Percentiles rank a stretch among this genome's conserved stretches.
Evolutionary conservation across 768 basidiomycete species (phyloP).

Genomic region (Russula vinacea): DNA sequence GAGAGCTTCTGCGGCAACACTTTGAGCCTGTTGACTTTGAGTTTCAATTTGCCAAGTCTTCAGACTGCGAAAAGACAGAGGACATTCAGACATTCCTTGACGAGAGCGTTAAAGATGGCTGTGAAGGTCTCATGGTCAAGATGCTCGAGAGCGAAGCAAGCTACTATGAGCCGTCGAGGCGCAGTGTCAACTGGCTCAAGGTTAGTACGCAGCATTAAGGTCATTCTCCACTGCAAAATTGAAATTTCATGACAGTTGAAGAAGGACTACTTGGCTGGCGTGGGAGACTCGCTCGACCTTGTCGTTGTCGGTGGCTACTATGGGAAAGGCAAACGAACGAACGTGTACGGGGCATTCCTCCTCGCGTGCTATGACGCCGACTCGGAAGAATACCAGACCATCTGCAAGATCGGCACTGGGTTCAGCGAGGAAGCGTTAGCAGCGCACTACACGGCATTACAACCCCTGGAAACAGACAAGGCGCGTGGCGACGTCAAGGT

Average conservation of each 20-base stretch:
- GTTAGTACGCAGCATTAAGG: slow-evolving; percentile 41
- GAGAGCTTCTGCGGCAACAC: slow-evolving; percentile 71
- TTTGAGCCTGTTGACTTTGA: slow-evolving; percentile 83
- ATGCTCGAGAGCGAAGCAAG: slow-evolving; percentile 92
- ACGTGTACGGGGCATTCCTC: slow-evolving; percentile 96
- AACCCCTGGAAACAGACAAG: slow-evolving; percentile 68
- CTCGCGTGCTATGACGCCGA: slow-evolving; percentile 96
- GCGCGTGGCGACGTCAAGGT: slow-evolving; percentile 80
- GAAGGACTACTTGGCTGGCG: slow-evolving; percentile 95
- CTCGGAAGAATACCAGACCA: slow-evolving; percentile 91
- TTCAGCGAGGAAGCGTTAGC: slow-evolving; percentile 91
- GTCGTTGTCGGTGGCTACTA: slow-evolving; percentile 98
- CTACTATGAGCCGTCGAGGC: slow-evolving; percentile 91
- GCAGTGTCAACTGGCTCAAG: slow-evolving; percentile 98
- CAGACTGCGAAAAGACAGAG: slow-evolving; percentile 84
- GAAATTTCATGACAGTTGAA: slow-evolving; percentile 63
- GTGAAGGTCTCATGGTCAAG: slow-evolving; percentile 99
- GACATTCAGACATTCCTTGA: slow-evolving; percentile 95
- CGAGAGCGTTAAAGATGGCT: slow-evolving; percentile 96
- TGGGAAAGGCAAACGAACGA: slow-evolving; percentile 96
- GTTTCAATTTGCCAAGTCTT: slow-evolving; percentile 89
- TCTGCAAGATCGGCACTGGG: slow-evolving; percentile 99
- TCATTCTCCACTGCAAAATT: not conserved
- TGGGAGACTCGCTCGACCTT: slow-evolving; percentile 95
- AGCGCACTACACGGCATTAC: slow-evolving; percentile 74